Percentiles rank a stretch among this genome's conserved stretches.
Evolutionary conservation across 306 rosid genomes (phyloP).

Genomic region (Cotoneaster glaucophyllus): DNA sequence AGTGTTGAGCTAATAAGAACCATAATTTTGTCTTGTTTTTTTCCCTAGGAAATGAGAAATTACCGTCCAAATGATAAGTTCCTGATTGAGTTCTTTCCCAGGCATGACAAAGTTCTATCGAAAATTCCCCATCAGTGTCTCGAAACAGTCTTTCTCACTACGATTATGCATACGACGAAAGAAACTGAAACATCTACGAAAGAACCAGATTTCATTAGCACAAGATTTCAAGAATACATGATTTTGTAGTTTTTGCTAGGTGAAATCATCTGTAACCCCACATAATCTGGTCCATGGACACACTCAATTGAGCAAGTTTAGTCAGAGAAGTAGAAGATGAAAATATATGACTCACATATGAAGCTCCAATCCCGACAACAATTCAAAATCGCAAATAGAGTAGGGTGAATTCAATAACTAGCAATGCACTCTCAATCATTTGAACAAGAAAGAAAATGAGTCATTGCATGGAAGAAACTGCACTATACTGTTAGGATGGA

Average conservation of each 20-base stretch:
- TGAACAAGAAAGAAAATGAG: background rate
- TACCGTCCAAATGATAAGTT: background rate
- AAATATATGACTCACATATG: background rate
- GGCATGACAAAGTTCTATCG: background rate
- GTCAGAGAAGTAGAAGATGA: background rate
- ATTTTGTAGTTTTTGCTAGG: background rate
- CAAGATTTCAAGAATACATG: background rate
- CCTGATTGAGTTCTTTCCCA: background rate
- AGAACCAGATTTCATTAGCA: background rate
- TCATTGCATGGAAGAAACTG: background rate
- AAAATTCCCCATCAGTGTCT: background rate
- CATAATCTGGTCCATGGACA: background rate
- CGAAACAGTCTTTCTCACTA: slow-evolving; percentile 7
- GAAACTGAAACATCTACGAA: background rate
- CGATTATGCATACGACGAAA: background rate
- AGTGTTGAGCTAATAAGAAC: background rate
- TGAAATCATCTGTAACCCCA: background rate
- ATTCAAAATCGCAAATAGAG: background rate
- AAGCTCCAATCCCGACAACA: background rate
- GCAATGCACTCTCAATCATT: background rate
- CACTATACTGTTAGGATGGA: background rate
- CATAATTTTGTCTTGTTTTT: background rate
- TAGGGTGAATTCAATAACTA: background rate
- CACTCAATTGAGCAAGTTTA: background rate
- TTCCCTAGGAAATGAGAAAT: background rate